phyloP scores from a whole-genome alignment of 306 rosid genomes.

The Amphicarpaea edgeworthii region DNA sequence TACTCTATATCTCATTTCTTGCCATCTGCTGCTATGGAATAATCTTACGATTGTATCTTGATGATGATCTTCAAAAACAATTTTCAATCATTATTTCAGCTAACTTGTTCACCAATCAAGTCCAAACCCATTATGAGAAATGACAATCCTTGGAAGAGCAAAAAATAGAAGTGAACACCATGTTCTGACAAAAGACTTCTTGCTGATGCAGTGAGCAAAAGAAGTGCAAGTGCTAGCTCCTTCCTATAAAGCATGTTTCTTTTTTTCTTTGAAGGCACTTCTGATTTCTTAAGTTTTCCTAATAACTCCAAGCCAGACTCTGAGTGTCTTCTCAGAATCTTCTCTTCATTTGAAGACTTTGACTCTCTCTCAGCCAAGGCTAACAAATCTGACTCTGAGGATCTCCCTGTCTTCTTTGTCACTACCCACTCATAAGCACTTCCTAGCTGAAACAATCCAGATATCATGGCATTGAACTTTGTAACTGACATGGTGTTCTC shows the following conservation, averaged over 20 bases:
- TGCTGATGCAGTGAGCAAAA: constrained; percentile 89
- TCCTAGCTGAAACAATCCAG: constrained; percentile 93
- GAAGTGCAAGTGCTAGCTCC: constrained; percentile 94
- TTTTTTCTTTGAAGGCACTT: constrained; percentile 63
- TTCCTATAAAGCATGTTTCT: constrained; percentile 81
- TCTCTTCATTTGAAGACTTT: constrained; percentile 71
- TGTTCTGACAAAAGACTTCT: constrained; percentile 92
- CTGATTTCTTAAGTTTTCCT: constrained; percentile 68
- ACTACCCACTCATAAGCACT: constrained; percentile 99
- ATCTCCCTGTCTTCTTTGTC: constrained; percentile 95
- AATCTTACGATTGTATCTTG: constrained; percentile 43
- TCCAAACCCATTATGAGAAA: constrained; percentile 91
- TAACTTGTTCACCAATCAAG: constrained; percentile 93
- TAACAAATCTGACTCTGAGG: constrained; percentile 89
- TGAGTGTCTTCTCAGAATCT: constrained; percentile 78
- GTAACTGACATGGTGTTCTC: constrained; percentile 99
- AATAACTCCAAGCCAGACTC: constrained; percentile 84
- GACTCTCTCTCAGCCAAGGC: constrained; percentile 87
- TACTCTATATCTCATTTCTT: constrained; percentile 44
- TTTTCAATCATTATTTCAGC: constrained; percentile 54
- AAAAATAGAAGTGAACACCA: constrained; percentile 94
- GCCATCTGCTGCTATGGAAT: constrained; percentile 42
- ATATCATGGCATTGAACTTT: constrained; percentile 98
- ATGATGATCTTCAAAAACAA: constrained; percentile 42
- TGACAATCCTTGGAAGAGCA: constrained; percentile 96